These are phyloP conservation scores for Tricholomella constricta DNA, from an alignment of 768 basidiomycete genomes.

Conservation along the genomic window DNA sequence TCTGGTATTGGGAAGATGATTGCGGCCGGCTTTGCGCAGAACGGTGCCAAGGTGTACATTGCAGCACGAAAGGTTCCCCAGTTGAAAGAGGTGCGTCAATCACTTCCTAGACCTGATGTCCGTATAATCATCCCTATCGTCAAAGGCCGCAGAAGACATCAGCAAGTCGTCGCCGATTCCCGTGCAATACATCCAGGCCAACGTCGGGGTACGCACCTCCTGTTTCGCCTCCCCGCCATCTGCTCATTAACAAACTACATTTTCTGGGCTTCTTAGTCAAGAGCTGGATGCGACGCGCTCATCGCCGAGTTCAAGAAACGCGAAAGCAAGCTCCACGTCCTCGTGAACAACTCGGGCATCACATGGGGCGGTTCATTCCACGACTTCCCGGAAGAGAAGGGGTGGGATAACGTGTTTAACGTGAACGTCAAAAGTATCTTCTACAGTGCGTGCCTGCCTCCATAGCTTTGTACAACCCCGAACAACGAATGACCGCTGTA, in stretches of 20 bases:
- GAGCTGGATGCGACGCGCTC: constrained; percentile 77
- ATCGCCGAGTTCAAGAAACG: constrained; percentile 66
- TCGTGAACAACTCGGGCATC: constrained; percentile 83
- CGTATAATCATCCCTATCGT: too few relatives aligned
- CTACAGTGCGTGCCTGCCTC: constrained; percentile 55
- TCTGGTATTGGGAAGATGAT: constrained; percentile 87
- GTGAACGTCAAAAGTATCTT: constrained; percentile 87
- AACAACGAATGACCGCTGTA: neutral
- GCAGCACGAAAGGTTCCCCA: constrained; percentile 82
- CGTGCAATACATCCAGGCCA: constrained; percentile 73
- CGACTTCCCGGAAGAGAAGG: constrained; percentile 76
- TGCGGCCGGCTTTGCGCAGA: constrained; percentile 77
- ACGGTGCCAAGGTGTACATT: constrained; percentile 89
- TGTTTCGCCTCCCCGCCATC: neutral
- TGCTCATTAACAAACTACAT: neutral
- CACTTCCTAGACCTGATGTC: neutral
- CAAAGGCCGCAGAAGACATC: constrained; percentile 56
- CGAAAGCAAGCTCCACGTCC: constrained; percentile 75
- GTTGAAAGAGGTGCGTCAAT: constrained; percentile 63
- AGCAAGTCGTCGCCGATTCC: constrained; percentile 60
- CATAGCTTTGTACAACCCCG: constrained; percentile 2
- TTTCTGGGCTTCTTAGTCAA: constrained; percentile 46
- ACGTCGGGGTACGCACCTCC: constrained; percentile 61
- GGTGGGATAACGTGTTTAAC: constrained; percentile 83
- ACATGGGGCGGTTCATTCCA: constrained; percentile 76